Percentiles rank a stretch among this genome's conserved stretches.
Conservation (phyloP, 2,329 filamentous ascomycete species). For the Rhynchosporium secalis region DNA sequence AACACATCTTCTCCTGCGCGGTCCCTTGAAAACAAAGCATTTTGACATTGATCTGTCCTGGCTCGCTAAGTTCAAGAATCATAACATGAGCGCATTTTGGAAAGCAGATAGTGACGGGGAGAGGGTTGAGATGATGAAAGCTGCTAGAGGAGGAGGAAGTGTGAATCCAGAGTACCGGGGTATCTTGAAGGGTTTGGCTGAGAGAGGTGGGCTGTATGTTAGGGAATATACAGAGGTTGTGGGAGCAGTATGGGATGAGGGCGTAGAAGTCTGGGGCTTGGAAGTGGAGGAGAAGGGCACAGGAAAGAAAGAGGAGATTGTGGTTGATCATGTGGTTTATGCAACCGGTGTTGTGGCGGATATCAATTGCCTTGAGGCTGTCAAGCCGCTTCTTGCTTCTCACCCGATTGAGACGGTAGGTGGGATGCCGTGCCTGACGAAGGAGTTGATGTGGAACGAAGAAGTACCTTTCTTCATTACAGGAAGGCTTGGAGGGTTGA, state of each 20-base stretch:
- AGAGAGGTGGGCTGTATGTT: slow-evolving; percentile 21
- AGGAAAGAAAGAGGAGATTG: slow-evolving; percentile 52
- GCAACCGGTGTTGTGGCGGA: slow-evolving; percentile 71
- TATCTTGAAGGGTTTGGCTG: slow-evolving; percentile 24
- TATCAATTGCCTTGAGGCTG: slow-evolving; percentile 58
- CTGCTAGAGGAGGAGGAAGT: slow-evolving; percentile 73
- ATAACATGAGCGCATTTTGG: slow-evolving; percentile 76
- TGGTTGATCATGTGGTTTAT: slow-evolving; percentile 44
- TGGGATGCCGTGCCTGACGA: slow-evolving; percentile 71
- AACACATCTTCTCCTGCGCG: slow-evolving; percentile 70
- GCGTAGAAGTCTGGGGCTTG: slow-evolving; percentile 51
- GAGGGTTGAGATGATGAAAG: slow-evolving; percentile 63
- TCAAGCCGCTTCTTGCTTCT: slow-evolving; percentile 58
- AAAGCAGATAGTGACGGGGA: slow-evolving; percentile 70
- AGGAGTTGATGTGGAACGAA: slow-evolving; percentile 74
- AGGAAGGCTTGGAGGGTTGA: slow-evolving; percentile 65
- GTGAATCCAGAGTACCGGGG: slow-evolving; percentile 55
- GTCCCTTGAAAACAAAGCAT: slow-evolving; percentile 61
- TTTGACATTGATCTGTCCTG: slow-evolving; percentile 77
- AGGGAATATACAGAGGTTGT: slow-evolving; percentile 43
- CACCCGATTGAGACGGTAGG: slow-evolving; percentile 63
- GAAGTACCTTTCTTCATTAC: slow-evolving; percentile 74
- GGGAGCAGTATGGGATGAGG: slow-evolving; percentile 51
- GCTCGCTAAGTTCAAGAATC: slow-evolving; percentile 82
- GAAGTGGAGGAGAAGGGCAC: slow-evolving; percentile 5